Evolutionary conservation across 805 yeast species (phyloP).

Genomic region (Candida orba): DNA sequence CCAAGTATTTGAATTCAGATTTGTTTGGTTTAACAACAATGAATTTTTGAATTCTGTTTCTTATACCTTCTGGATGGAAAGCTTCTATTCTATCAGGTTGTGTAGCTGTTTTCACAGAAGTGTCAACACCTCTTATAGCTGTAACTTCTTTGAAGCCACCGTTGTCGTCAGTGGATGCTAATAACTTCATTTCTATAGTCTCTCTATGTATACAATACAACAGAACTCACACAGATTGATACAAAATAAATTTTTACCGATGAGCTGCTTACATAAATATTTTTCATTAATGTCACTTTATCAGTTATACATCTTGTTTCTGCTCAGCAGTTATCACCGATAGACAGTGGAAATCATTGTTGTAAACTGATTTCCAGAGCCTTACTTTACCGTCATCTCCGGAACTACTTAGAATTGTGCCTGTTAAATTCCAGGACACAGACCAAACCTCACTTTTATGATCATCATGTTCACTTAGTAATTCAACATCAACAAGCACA

Average conservation of each 20-base stretch:
- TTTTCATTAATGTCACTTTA: background rate
- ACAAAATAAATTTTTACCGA: background rate
- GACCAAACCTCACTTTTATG: conserved; percentile 93
- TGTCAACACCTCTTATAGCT: conserved; percentile 68
- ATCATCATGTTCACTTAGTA: conserved; percentile 61
- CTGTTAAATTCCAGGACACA: conserved; percentile 91
- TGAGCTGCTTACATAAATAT: background rate
- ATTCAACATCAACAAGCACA: conserved; percentile 40
- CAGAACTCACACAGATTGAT: too few relatives aligned
- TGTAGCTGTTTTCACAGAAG: conserved; percentile 58
- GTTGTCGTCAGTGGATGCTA: conserved; percentile 55
- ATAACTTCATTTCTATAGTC: conserved; percentile 42
- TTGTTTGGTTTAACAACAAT: conserved; percentile 27
- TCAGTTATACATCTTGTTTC: conserved; percentile 5
- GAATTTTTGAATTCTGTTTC: conserved; percentile 32
- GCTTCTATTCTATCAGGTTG: conserved; percentile 54
- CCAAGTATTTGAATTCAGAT: conserved; percentile 26
- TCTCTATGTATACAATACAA: too few relatives aligned
- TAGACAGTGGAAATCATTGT: conserved; percentile 85
- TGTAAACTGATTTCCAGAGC: conserved; percentile 84
- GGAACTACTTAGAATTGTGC: conserved; percentile 84
- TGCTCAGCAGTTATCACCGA: conserved; percentile 68
- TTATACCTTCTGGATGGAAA: conserved; percentile 34
- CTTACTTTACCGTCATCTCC: conserved; percentile 94
- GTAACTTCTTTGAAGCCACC: conserved; percentile 35